phyloP scores from a whole-genome alignment of 768 basidiomycete species.

The Tulasnella sp. region DNA sequence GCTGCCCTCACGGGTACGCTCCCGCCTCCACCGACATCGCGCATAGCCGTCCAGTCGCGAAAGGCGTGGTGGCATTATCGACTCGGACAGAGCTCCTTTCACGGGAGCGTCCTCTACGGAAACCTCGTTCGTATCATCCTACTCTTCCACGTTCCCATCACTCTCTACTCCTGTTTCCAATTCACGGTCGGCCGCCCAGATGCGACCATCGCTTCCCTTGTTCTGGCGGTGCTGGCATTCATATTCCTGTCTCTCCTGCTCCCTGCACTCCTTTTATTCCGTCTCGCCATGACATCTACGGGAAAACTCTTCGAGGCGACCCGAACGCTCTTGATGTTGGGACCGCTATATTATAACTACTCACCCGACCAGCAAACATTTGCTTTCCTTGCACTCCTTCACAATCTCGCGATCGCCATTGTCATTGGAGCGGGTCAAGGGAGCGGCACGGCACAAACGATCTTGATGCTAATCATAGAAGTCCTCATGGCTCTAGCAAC shows the following conservation, averaged over 20 bases:
- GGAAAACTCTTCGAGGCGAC: conserved; percentile 94
- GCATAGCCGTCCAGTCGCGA: not conserved
- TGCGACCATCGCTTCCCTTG: conserved; percentile 50
- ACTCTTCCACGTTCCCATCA: conserved; percentile 90
- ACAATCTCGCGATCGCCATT: conserved; percentile 72
- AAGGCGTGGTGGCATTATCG: conserved; percentile 20
- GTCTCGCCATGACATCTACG: conserved; percentile 70
- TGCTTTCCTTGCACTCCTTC: conserved; percentile 65
- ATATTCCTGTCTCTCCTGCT: conserved; percentile 65
- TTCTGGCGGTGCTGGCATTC: conserved; percentile 75
- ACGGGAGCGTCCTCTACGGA: conserved; percentile 71
- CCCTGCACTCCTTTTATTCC: conserved; percentile 62
- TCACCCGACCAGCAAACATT: conserved; percentile 86
- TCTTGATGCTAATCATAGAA: conserved; percentile 82
- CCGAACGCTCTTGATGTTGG: conserved; percentile 76
- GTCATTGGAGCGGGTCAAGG: conserved; percentile 83
- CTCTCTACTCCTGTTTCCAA: conserved; percentile 83
- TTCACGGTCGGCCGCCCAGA: conserved; percentile 49
- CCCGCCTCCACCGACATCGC: conserved; percentile 4
- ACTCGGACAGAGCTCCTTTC: conserved; percentile 61
- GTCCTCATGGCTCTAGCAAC: conserved; percentile 79
- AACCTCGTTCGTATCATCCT: conserved; percentile 87
- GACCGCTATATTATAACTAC: conserved; percentile 92
- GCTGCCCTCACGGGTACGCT: conserved; percentile 22
- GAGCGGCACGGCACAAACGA: conserved; percentile 84